Base-by-base conservation (phyloP, 2,329 filamentous ascomycete species). In the Amesomyces nigricolor region DNA sequence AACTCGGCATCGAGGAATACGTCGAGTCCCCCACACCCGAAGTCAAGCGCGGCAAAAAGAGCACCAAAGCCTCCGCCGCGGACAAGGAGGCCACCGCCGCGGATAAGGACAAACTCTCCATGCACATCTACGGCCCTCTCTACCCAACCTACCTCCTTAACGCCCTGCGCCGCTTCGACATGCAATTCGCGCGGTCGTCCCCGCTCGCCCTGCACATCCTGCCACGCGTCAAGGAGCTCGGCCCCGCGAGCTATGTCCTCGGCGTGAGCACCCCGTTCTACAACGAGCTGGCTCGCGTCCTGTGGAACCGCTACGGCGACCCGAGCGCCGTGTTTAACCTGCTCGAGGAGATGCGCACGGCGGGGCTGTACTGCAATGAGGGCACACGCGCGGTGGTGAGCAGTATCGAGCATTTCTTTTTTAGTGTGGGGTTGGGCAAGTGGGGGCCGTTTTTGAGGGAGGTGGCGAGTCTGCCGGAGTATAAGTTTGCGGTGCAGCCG, bases 181-280 rank as follows among this genome's bases (percentile, higher is more conserved):
- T 71, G 2, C 72, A 75, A 1, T 91, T 88, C 56, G 59, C 65
- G 9, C 76, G 73, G 10, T 72, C 80, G 0, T 90, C 87, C 1
- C 74, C 78, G 0, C 73, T 87, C 0, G 74, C 77, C 0, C 76
- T 87, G 44, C 75, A 77, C 44, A 70, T 91, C 26, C 73, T 91
- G 0, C 86, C 87, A 0, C 78, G 80, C 7, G 73, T 91, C 63
- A 88, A 87, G 65, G 75, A 78, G 44, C 75, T 89, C 0, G 87
- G 88, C 1, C 77, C 87, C 1, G 79, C 81, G 1, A 86, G 86
- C 0, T 89, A 86, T 64, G 83, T 89, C 6, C 77, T 92, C 0
- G 88, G 87, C 47, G 85, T 82, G 5, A 84, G 83, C 16, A 87
- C 86, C 0, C 73, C 78, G 0, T 80, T 91, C 42, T 91, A 88